These are phyloP conservation scores for Naganishia vishniacii DNA, from an alignment of 768 basidiomycete species.

Conservation along the genomic window DNA sequence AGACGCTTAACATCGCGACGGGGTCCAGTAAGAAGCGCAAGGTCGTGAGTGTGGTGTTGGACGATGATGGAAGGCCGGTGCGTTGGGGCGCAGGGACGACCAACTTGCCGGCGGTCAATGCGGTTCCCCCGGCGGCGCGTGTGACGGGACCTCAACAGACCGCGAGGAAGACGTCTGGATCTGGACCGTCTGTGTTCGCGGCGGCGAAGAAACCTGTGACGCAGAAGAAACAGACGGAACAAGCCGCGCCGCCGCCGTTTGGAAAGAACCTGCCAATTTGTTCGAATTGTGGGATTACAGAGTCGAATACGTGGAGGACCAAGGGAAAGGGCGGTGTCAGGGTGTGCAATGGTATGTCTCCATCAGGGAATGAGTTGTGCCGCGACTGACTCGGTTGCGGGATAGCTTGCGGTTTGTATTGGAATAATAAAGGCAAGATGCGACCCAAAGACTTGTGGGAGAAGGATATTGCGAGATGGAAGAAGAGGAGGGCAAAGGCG, in stretches of 20 bases:
- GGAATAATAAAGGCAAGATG: slow-evolving; percentile 42
- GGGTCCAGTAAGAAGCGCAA: slow-evolving; percentile 27
- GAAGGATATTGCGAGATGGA: slow-evolving; percentile 14
- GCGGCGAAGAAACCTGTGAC: neutral
- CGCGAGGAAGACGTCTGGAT: no score
- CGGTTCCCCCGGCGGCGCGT: slow-evolving; percentile 12
- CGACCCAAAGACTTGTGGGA: slow-evolving; percentile 43
- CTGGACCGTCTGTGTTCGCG: no score
- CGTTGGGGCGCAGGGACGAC: slow-evolving; percentile 19
- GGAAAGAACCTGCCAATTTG: slow-evolving; percentile 29
- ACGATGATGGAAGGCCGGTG: slow-evolving; percentile 19
- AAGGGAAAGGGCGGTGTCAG: slow-evolving; percentile 33
- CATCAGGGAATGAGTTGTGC: no score
- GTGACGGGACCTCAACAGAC: neutral
- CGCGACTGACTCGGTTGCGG: neutral
- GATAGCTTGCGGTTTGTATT: slow-evolving; percentile 46
- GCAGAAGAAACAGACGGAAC: neutral
- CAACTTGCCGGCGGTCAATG: neutral
- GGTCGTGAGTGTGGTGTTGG: slow-evolving; percentile 25
- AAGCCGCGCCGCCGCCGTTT: slow-evolving; percentile 4
- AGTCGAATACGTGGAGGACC: slow-evolving; percentile 42
- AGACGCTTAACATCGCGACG: slow-evolving; percentile 10
- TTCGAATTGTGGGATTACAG: slow-evolving; percentile 44
- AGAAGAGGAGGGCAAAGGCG: slow-evolving; percentile 26
- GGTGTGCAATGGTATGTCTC: slow-evolving; percentile 46